Base-by-base conservation (phyloP, 768 basidiomycete species). In the Auricularia cornea region DNA sequence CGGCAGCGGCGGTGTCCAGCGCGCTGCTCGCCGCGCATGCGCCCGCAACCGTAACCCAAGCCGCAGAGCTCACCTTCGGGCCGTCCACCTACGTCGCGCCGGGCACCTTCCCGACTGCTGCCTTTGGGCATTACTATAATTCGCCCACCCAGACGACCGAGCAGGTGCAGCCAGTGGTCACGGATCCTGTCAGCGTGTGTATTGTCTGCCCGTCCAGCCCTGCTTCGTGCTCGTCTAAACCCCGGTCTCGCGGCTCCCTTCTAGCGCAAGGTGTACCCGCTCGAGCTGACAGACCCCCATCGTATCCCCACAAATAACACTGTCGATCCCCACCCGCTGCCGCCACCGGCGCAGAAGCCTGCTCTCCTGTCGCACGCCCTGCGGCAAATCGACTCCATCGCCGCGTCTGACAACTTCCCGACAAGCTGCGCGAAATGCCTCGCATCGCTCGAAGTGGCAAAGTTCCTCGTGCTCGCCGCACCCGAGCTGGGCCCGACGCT, bases 121-220 rank as follows among this genome's bases (percentile, higher is more conserved):
- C 80, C 41, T 91, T 84, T 72, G 69, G 76, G n/a, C 70, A 77
- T 60, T 91, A 90, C 72, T 89, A 85, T 74, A 90, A 89, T 72
- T 74, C 81, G 66, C 88, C 89, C 33, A 90, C 87, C 1, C 85
- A 83, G 33, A 90, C 89, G 2, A 81, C 82, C 14, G 83, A 79
- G 1, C 89, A 91, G 70, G 84, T 84, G 3, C 89, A 91, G 73
- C 89, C 89, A n/a, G 79, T 89, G 64, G 81, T 91, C 40, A 83
- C 87, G 16, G 89, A 91, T 70, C 85, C 87, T 10, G 81, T 89
- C 33, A 38, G 35, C 35, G 35, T 38, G 35, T 38, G 35, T 38
- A 38, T n/a, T n/a, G n/a, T 80, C 81, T 30, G 89, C 88, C 60
- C 59, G 73, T 38, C 6, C 38, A 5, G 66, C 62, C 71, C 59